Evolutionary conservation across 495 filamentous ascomycete species (phyloP), one percentile per base, ranked within the genome.

Genomic region (Aspergillus baeticus): DNA sequence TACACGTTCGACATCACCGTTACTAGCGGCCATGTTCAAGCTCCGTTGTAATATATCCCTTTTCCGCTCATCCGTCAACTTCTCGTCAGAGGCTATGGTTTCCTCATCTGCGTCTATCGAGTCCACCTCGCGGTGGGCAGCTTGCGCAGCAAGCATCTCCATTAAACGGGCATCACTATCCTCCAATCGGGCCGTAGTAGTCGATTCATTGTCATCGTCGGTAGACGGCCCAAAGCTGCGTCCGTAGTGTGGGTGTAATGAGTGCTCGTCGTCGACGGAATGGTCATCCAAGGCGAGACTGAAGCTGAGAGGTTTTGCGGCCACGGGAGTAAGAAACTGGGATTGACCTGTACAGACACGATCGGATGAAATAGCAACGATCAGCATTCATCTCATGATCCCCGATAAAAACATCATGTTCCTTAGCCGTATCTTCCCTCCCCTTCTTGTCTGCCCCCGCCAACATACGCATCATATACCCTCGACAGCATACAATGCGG

Each of bases 121-220:
- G 34, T 87, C 85, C 55, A 88, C 87, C 46, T 81, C 81, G 49
- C 87, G 81, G 67, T 94, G 87, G 4, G 91, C 88, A 3, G 91
- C 94, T 69, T 96, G 95, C 35, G 91, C 90, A 34, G 92, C 91
- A 41, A 98, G 80, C 94, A 99, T 99, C 69, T 95, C 90, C 82
- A 96, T 90, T 54, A 98, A 71, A 51, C 92, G 82, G 49, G 85
- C 81, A 66, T 98, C 95, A 68, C 84, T 95, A 62, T 96, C 90
- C 61, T 86, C 83, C 34, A 93, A 68, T 22, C 83, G 84, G 52
- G 82, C 81, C 10, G 77, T 77, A 62, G 78, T 54, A 2, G 68
- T 68, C 60, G 86, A 84, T 37, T 86, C 84, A 51, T 86, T 81
- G 65, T 89, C 84, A 54, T 83, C 81, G 21, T 77, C 77, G 33